A percentile compares a stretch with the other conserved stretches of the same genome.
Conservation (phyloP, 2,329 filamentous ascomycete genomes). For the Cytospora schulzeri region DNA sequence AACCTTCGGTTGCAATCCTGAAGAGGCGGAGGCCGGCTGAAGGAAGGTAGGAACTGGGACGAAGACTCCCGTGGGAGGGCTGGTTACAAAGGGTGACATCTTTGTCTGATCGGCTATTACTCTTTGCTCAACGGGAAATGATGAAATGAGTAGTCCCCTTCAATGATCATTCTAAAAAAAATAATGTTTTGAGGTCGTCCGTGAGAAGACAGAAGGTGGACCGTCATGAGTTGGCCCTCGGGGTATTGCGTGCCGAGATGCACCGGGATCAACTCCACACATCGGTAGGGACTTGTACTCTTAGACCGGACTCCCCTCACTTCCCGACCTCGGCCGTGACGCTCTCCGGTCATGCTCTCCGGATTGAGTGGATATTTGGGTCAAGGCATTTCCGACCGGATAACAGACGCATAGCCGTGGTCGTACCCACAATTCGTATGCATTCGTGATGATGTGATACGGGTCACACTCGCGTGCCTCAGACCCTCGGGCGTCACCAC, state of each 20-base stretch:
- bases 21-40: slow-evolving; percentile 46
- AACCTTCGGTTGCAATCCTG: slow-evolving; percentile 51
- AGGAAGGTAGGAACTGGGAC: slow-evolving; percentile 69
- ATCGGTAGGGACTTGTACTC: not conserved
- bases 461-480: not conserved
- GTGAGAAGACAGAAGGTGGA: not conserved
- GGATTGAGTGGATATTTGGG: not conserved
- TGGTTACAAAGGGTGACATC: slow-evolving; percentile 21
- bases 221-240: not conserved
- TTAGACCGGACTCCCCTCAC: not conserved
- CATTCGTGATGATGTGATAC: slow-evolving; percentile 8
- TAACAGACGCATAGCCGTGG: not conserved
- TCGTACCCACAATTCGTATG: slow-evolving; percentile 1
- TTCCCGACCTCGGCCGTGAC: slow-evolving; percentile 9
- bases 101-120: not conserved
- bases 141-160: not conserved
- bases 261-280: slow-evolving; percentile 13
- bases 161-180: not conserved
- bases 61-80: slow-evolving; percentile 57
- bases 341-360: not conserved
- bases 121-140: not conserved
- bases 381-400: slow-evolving; percentile 17
- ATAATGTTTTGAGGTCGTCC: not conserved
- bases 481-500: not conserved
- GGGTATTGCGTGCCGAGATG: slow-evolving; percentile 18